These are phyloP conservation scores for Candida arabinofermentans DNA, from an alignment of 805 yeast species.

Conservation along the genomic window DNA sequence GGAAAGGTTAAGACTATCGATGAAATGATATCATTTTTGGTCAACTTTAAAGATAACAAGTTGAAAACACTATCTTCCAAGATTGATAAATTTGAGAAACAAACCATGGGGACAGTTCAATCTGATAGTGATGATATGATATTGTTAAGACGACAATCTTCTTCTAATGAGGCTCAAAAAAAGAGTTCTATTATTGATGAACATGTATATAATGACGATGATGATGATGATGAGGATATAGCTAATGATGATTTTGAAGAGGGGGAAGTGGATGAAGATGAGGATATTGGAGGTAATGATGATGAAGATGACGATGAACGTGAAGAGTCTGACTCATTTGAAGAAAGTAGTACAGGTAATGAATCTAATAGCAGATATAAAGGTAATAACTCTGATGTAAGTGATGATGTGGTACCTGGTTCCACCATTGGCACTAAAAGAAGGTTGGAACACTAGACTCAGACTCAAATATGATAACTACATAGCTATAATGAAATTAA, in stretches of 20 bases:
- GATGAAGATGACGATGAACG: too few species aligned
- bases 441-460: slow-evolving; percentile 3
- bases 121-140: background rate
- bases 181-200: background rate
- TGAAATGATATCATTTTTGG: slow-evolving; percentile 5
- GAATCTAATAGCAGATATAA: too few species aligned
- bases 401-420: too few species aligned
- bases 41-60: slow-evolving; percentile 3
- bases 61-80: background rate
- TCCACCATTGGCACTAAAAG: slow-evolving; percentile 1
- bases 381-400: too few species aligned
- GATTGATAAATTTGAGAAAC: background rate
- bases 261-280: too few species aligned
- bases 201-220: background rate
- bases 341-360: too few species aligned
- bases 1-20: slow-evolving; percentile 3
- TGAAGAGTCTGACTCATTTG: too few species aligned
- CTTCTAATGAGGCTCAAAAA: too few species aligned
- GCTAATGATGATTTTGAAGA: background rate
- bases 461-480: background rate
- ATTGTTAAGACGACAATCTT: too few species aligned
- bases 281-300: too few species aligned
- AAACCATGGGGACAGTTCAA: background rate
- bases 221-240: background rate
- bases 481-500: background rate